Evolutionary conservation across 306 rosid species (phyloP), one percentile per base, ranked within the genome.

Genomic region (Trifolium pratense): DNA sequence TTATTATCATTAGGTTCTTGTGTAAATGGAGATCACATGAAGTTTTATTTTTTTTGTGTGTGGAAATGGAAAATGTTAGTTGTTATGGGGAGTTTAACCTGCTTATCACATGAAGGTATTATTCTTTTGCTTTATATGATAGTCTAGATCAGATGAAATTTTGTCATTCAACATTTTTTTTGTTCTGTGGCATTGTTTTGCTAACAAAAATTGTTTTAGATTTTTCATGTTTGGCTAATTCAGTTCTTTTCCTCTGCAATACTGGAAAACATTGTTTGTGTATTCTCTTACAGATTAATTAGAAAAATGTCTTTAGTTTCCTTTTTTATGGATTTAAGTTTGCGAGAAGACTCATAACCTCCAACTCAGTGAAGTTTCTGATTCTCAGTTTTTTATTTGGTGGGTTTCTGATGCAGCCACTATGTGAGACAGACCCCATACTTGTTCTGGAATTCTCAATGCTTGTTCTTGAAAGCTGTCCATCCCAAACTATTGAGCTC

Each of bases 391-490:
- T 76, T 73, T 68, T 8, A 49, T 75, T 80, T 84, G 79, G 34
- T 40, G 70, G 71, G 65, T 81, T 86, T 81, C 69, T 82, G 76
- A 70, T 88, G 91, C 96, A 95, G 97, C 91, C 93, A 36, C 87
- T 95, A 5, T 87, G 99, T 84, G 93, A 81, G 73, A 81, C 96
- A 64, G 97, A 95, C 78, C 97, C 99, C 78, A 90, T 95, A 70
- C 93, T 95, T 78, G 99, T 91, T 74, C 80, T 95, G 73, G 97
- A 95, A 83, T 90, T 83, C 84, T 95, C 99, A 5, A 90, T 89
- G 96, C 96, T 82, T 77, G 97, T 95, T 84, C 96, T 95, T 55
- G 99, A 95, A 86, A 90, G 96, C 80, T 92, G 99, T 81, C 99
- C 99, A 56, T 78, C 91, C 3, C 96, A 95, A 81, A 95, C 99